Evolutionary conservation across 2,329 filamentous ascomycete genomes (phyloP).

Genomic region (Hypoxylon sp.): DNA sequence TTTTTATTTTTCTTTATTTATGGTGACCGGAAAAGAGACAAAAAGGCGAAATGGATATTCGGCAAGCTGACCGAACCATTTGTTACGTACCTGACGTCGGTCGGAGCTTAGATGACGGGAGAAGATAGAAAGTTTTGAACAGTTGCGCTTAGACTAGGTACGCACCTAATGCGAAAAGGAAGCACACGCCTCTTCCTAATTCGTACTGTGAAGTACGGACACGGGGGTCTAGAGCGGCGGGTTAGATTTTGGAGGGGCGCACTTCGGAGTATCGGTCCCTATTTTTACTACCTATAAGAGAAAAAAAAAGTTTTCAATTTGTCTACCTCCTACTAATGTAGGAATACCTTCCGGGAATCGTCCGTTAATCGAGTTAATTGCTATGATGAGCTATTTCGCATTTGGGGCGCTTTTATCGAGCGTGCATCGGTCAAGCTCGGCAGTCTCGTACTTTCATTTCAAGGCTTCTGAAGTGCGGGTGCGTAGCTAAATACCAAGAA

Average conservation of each 20-base stretch:
- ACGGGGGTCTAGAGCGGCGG: slow-evolving; percentile 42
- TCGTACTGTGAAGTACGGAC: slow-evolving; percentile 39
- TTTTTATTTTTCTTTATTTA: not conserved
- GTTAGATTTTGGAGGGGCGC: slow-evolving; percentile 20
- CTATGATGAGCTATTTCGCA: slow-evolving; percentile 17
- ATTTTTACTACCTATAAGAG: slow-evolving; percentile 38
- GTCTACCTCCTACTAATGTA: slow-evolving; percentile 20
- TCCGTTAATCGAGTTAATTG: slow-evolving; percentile 23
- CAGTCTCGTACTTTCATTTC: slow-evolving; percentile 8
- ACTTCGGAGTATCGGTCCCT: slow-evolving; percentile 45
- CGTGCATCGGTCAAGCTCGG: not conserved
- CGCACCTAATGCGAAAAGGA: slow-evolving; percentile 18
- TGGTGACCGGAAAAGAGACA: slow-evolving; percentile 9
- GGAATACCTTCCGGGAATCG: slow-evolving; percentile 17
- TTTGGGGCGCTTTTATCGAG: not conserved
- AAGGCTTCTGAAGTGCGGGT: slow-evolving; percentile 15
- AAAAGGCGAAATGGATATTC: slow-evolving; percentile 18
- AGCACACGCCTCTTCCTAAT: slow-evolving; percentile 16
- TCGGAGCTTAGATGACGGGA: slow-evolving; percentile 30
- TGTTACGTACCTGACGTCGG: slow-evolving; percentile 30
- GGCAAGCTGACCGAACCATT: slow-evolving; percentile 32
- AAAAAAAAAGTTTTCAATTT: not conserved
- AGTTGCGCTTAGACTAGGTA: slow-evolving; percentile 21
- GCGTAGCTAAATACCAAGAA: slow-evolving; percentile 12
- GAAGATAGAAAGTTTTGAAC: slow-evolving; percentile 24